Evolutionary conservation across 1,284 basidiomycete genomes (phyloP).

Genomic region (Singerocomus inundabilis): DNA sequence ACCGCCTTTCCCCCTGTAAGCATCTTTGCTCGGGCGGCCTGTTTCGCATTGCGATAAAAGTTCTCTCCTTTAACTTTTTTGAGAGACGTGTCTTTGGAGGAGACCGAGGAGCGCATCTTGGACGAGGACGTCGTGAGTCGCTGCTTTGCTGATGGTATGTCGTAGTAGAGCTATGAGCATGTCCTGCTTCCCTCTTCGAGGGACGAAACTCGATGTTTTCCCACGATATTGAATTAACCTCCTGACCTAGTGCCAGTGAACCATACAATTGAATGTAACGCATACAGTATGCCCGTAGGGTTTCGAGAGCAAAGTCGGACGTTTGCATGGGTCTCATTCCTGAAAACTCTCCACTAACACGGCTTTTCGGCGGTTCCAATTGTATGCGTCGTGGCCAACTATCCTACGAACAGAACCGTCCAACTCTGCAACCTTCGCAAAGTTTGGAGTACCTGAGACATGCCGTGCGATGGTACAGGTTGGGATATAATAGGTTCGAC

Average conservation of each 20-base stretch:
- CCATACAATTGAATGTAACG: too few species aligned
- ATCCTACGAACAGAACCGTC: not conserved
- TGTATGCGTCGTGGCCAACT: not conserved
- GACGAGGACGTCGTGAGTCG: constrained; percentile 35
- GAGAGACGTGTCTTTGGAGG: constrained; percentile 50
- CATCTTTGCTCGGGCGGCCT: constrained; percentile 83
- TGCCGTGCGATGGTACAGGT: too few species aligned
- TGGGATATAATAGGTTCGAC: too few species aligned
- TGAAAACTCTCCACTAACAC: not conserved
- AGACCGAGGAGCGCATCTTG: constrained; percentile 58
- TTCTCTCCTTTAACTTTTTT: constrained; percentile 87
- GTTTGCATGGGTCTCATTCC: not conserved
- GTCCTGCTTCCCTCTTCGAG: not conserved
- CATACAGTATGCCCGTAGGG: too few species aligned
- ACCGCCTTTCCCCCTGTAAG: constrained; percentile 87
- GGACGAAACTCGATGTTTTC: constrained; percentile 6
- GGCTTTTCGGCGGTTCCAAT: not conserved
- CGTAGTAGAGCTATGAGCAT: not conserved
- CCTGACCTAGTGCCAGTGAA: too few species aligned
- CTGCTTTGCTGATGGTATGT: constrained; percentile 60
- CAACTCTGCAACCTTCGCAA: not conserved
- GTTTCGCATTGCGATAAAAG: constrained; percentile 91
- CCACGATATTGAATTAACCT: constrained; percentile 7
- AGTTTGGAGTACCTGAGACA: too few species aligned
- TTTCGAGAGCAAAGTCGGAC: not conserved